Evolutionary conservation across 345 rosid species (phyloP), one percentile per base, ranked within the genome.

Genomic region (Boechera divaricarpa): DNA sequence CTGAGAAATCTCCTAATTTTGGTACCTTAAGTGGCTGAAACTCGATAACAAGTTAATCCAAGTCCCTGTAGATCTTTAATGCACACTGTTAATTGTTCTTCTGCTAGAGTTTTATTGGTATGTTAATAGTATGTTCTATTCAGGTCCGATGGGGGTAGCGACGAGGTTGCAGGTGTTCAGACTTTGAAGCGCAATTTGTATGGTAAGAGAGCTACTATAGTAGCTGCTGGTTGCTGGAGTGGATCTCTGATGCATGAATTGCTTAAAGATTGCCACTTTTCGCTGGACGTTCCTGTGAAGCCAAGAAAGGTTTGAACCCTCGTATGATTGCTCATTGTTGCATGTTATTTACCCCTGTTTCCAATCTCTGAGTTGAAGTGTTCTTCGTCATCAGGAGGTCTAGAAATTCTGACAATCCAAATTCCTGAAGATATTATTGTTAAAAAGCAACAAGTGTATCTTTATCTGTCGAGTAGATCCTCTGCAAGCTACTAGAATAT

Each of bases 181-280:
- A 94, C 97, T 65, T 85, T 80, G 53, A 90, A 82, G 67, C 86
- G 79, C 51, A 76, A 79, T 63, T 76, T 94, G 85, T 82, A 82
- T 70, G 60, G 89, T 79, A 87, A 85, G 77, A 91, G 87, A 84
- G 96, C 90, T 16, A 68, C 90, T 73, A 74, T 90, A 31, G 77
- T 94, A 75, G 97, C 98, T 49, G 88, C 95, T 74, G 97, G 97
- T 84, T 85, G 88, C 85, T 94, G 95, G 97, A 92, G 89, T 82
- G 93, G 95, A 8, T 81, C 91, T 82, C 74, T 92, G 78, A 83
- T 85, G 85, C 81, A 77, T 57, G 83, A 87, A 36, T 70, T 91
- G 59, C 74, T 89, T 69, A 85, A 76, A 72, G 88, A 83, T 41
- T 82, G 81, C 73, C 75, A 86, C 59, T 69, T 84, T 15, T 38